Evolutionary conservation across 2,329 filamentous ascomycete species (phyloP).

Genomic region (Cladophialophora immunda): DNA sequence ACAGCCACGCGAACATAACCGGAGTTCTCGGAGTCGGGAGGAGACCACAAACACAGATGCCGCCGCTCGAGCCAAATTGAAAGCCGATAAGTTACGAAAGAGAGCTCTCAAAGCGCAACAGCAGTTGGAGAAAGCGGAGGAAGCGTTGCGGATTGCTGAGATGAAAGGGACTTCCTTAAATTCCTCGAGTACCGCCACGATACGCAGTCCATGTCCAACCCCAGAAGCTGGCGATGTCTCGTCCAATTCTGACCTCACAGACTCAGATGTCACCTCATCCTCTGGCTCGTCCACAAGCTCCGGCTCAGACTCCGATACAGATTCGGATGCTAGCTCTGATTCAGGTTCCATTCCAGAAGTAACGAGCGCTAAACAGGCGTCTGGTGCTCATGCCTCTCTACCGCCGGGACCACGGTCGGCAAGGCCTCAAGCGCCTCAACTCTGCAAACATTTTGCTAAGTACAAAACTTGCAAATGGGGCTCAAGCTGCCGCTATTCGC

Average conservation of each 20-base stretch:
- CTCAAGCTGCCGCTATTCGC: constrained; percentile 52
- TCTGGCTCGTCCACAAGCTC: constrained; percentile 34
- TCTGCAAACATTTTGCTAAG: constrained; percentile 53
- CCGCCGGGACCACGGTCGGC: constrained; percentile 42
- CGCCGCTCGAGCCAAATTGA: constrained; percentile 26
- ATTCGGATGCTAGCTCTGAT: constrained; percentile 23
- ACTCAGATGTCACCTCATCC: constrained; percentile 28
- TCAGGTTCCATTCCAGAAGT: constrained; percentile 50
- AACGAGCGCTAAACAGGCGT: constrained; percentile 50
- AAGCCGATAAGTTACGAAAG: constrained; percentile 51
- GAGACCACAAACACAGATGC: not conserved
- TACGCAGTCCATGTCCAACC: not conserved
- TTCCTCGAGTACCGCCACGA: not conserved
- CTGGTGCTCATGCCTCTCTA: constrained; percentile 50
- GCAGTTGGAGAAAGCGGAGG: constrained; percentile 32
- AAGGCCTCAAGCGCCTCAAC: constrained; percentile 38
- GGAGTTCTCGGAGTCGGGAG: not conserved
- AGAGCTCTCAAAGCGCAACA: constrained; percentile 55
- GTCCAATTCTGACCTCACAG: constrained; percentile 20
- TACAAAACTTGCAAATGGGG: constrained; percentile 54
- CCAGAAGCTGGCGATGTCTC: constrained; percentile 8
- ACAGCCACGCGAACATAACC: not conserved
- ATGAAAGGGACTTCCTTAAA: constrained; percentile 1
- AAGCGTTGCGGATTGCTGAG: constrained; percentile 28
- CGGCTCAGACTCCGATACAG: constrained; percentile 30